Evolutionary conservation across 352 stramenopile species (phyloP).

Genomic region (Phytophthora syringae): DNA sequence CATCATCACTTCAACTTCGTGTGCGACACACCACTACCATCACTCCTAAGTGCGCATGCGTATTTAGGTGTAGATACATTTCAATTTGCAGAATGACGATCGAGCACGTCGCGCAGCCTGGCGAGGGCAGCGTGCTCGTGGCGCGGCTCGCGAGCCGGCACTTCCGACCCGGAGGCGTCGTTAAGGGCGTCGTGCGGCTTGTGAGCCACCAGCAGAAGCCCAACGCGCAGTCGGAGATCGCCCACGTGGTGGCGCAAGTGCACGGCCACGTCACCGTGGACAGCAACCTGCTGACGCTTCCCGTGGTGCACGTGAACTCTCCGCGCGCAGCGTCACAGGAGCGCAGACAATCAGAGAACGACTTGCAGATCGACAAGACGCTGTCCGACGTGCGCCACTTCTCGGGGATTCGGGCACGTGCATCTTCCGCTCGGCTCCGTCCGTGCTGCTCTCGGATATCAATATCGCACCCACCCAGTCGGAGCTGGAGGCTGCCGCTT

Average conservation of each 20-base stretch:
- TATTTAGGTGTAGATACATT: not conserved
- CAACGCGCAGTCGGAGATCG: slow-evolving; percentile 47
- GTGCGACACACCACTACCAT: not conserved
- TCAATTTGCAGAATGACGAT: slow-evolving; percentile 25
- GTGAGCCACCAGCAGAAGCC: slow-evolving; percentile 34
- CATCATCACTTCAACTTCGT: slow-evolving; percentile 4
- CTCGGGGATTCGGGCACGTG: slow-evolving; percentile 62
- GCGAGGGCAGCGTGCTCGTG: slow-evolving; percentile 30
- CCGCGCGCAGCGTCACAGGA: slow-evolving; percentile 48
- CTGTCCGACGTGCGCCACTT: slow-evolving; percentile 55
- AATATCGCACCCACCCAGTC: slow-evolving; percentile 55
- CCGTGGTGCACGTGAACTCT: slow-evolving; percentile 88
- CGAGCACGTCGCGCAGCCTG: slow-evolving; percentile 24
- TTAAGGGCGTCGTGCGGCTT: slow-evolving; percentile 63
- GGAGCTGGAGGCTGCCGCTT: slow-evolving; percentile 24
- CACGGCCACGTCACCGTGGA: slow-evolving; percentile 88
- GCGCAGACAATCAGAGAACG: slow-evolving; percentile 25
- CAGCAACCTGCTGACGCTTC: slow-evolving; percentile 93
- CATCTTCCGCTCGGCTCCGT: slow-evolving; percentile 61
- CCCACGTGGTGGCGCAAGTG: slow-evolving; percentile 61
- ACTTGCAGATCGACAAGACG: slow-evolving; percentile 36
- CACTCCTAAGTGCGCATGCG: slow-evolving; percentile 9
- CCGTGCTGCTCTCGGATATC: slow-evolving; percentile 61
- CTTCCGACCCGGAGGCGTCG: slow-evolving; percentile 58
- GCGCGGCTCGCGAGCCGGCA: slow-evolving; percentile 55